A percentile compares a stretch with the other conserved stretches of the same genome.
phyloP scores from a whole-genome alignment of 2,329 filamentous ascomycete genomes.

The Reticulascus tulasneorum region DNA sequence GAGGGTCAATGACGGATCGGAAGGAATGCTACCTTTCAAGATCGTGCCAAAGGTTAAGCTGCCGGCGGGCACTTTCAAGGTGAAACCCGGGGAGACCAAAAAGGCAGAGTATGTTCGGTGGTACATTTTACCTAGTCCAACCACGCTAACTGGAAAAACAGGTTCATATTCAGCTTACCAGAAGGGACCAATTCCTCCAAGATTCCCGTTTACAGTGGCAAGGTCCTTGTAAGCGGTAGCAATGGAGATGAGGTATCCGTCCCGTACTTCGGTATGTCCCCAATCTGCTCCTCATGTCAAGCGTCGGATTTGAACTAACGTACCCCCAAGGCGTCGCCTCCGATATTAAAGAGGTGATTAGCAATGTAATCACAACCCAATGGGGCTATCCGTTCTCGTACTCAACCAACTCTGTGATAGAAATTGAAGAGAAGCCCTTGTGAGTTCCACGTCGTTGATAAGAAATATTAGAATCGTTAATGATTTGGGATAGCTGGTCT shows the following conservation, averaged over 20 bases:
- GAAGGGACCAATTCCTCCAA: constrained; percentile 17
- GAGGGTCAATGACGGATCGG: too few relatives aligned
- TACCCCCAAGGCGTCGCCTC: constrained; percentile 5
- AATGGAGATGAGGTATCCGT: constrained; percentile 27
- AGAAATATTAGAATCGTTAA: too few relatives aligned
- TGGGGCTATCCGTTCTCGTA: constrained; percentile 3
- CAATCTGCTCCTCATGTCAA: too few relatives aligned
- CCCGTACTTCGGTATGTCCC: constrained; percentile 24
- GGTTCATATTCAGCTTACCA: not conserved
- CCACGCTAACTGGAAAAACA: not conserved
- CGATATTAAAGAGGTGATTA: constrained; percentile 9
- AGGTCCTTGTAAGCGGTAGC: constrained; percentile 24
- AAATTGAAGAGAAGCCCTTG: too few relatives aligned
- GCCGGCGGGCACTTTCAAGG: not conserved
- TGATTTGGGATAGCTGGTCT: constrained; percentile 37
- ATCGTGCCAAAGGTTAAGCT: constrained; percentile 4
- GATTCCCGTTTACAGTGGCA: constrained; percentile 29
- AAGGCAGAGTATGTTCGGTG: constrained; percentile 1
- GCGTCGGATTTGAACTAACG: not conserved
- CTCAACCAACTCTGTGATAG: constrained; percentile 18
- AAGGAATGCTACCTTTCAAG: constrained; percentile 1
- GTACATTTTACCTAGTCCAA: not conserved
- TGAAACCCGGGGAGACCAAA: constrained; percentile 4
- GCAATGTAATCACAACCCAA: constrained; percentile 5
- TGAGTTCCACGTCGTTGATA: too few relatives aligned